Percentiles rank a stretch among this genome's conserved stretches.
Evolutionary conservation across 331 rosid species (phyloP).

Genomic region (Pyrus hybrid): DNA sequence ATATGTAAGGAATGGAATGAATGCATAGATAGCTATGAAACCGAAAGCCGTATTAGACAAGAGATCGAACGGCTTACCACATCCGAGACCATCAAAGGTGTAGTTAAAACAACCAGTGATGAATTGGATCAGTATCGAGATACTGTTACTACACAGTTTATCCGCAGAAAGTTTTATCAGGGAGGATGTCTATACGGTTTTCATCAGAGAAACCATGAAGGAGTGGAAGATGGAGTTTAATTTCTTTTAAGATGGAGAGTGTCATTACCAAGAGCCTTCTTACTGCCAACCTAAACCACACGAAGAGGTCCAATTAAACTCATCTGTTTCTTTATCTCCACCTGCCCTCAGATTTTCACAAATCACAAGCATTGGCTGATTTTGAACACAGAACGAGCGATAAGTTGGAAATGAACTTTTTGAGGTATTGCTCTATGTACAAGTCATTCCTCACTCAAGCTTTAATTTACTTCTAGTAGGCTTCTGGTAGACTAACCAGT

Average conservation of each 20-base stretch:
- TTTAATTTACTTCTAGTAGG: not conserved
- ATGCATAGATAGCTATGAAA: conserved; percentile 14
- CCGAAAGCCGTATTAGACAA: conserved; percentile 24
- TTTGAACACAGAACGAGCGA: conserved; percentile 37
- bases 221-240: conserved; percentile 33
- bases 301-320: conserved; percentile 13
- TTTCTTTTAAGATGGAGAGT: no score
- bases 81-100: conserved; percentile 27
- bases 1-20: conserved; percentile 29
- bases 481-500: not conserved
- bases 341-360: conserved; percentile 29
- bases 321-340: conserved; percentile 10
- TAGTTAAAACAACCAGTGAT: conserved; percentile 6
- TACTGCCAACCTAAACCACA: not conserved
- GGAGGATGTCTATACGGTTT: conserved; percentile 42
- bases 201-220: conserved; percentile 25
- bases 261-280: not conserved
- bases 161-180: conserved; percentile 17
- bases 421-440: conserved; percentile 28
- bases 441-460: not conserved
- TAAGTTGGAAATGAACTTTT: conserved; percentile 25
- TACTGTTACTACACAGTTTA: not conserved
- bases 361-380: conserved; percentile 10
- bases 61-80: conserved; percentile 26
- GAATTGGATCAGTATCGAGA: conserved; percentile 7